Percentiles rank a stretch among this genome's conserved stretches.
These are phyloP conservation scores for Globisporangium heterothallicum DNA, from an alignment of 352 stramenopile species.

Conservation along the genomic window DNA sequence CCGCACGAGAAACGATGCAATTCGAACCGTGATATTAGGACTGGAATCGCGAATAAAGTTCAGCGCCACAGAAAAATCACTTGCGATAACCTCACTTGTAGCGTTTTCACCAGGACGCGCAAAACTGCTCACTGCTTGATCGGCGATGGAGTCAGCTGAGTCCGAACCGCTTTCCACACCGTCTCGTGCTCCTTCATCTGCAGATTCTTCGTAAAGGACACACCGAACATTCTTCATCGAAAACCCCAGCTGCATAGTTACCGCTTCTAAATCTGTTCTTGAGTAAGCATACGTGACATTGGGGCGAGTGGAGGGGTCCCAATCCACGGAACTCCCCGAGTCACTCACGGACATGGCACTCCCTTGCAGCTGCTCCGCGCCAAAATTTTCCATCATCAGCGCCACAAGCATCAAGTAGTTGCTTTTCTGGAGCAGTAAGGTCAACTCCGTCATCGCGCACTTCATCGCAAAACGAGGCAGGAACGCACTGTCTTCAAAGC, in stretches of 20 bases:
- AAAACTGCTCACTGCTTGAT: slow-evolving; percentile 1
- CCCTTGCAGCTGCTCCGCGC: slow-evolving; percentile 45
- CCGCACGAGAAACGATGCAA: slow-evolving; percentile 14
- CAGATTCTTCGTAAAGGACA: slow-evolving; percentile 30
- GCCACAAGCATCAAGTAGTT: slow-evolving; percentile 66
- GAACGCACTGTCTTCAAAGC: slow-evolving; percentile 24
- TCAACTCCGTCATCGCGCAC: slow-evolving; percentile 21
- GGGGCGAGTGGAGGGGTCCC: slow-evolving; percentile 35
- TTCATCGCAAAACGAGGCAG: slow-evolving; percentile 63
- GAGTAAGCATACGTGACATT: slow-evolving; percentile 69
- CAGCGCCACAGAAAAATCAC: slow-evolving; percentile 14
- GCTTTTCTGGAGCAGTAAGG: slow-evolving; percentile 17
- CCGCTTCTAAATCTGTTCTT: slow-evolving; percentile 55
- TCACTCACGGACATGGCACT: slow-evolving; percentile 1
- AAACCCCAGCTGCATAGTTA: slow-evolving; percentile 62
- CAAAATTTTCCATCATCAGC: slow-evolving; percentile 68
- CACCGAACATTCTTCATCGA: slow-evolving; percentile 51
- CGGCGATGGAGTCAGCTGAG: neutral
- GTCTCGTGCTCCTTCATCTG: neutral
- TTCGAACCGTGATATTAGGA: slow-evolving; percentile 11
- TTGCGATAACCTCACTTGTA: slow-evolving; percentile 8
- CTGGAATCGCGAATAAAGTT: slow-evolving; percentile 9
- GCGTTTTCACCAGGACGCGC: slow-evolving; percentile 6
- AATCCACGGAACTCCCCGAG: neutral
- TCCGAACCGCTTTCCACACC: neutral